Conservation (phyloP, 495 filamentous ascomycete species). For the Glutinoglossum americanum region DNA sequence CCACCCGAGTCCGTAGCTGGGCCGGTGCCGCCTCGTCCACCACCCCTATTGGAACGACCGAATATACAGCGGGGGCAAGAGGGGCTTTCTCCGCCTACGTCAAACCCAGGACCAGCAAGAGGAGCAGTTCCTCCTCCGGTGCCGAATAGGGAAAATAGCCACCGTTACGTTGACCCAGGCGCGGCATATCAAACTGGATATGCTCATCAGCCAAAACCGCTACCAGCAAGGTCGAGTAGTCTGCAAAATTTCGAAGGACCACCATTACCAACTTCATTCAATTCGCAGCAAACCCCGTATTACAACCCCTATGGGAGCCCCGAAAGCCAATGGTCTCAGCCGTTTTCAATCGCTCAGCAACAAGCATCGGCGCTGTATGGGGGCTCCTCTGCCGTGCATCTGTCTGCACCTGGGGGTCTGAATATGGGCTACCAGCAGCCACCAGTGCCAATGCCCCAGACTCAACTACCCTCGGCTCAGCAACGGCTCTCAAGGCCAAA, state of each 20-base stretch:
- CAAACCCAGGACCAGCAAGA: not conserved
- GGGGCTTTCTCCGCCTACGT: not conserved
- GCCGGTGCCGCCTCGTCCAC: constrained; percentile 8
- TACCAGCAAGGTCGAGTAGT: not conserved
- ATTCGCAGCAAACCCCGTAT: constrained; percentile 3
- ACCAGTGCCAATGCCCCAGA: not conserved
- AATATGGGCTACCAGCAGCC: not conserved
- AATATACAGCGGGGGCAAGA: not conserved
- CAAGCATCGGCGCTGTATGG: not conserved
- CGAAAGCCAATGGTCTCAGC: constrained; percentile 3
- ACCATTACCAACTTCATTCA: constrained; percentile 3
- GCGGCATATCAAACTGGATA: not conserved
- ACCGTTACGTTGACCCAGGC: not conserved
- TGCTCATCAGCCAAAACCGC: not conserved
- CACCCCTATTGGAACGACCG: constrained; percentile 19
- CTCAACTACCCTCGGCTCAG: not conserved
- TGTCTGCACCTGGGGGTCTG: not conserved
- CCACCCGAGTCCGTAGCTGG: not conserved
- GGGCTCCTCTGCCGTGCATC: not conserved
- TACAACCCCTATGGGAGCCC: constrained; percentile 9
- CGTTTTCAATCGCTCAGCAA: constrained; percentile 2
- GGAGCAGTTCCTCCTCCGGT: constrained; percentile 9
- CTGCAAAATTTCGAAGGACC: constrained; percentile 9
- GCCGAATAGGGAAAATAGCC: not conserved
- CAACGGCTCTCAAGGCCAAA: constrained; percentile 1